Percentiles rank a stretch among this genome's conserved stretches.
These are phyloP conservation scores for Crithidia thermophila DNA, from an alignment of 208 protist species.

Conservation along the genomic window DNA sequence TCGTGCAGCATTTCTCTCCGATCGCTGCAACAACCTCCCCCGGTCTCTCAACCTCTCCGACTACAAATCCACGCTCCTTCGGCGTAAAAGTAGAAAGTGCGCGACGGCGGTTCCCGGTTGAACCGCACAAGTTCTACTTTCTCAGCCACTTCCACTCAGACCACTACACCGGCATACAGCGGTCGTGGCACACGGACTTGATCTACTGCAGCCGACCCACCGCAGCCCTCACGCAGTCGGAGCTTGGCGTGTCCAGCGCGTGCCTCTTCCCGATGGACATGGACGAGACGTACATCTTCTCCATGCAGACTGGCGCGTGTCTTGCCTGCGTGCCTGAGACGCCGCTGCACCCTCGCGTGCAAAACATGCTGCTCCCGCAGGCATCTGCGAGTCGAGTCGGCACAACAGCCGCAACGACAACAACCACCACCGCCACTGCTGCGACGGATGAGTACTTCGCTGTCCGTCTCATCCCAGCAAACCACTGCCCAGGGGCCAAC, in stretches of 20 bases:
- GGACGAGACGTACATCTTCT: slow-evolving; percentile 56
- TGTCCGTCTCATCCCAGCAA: slow-evolving; percentile 75
- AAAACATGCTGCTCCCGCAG: slow-evolving; percentile 14
- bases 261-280: slow-evolving; percentile 57
- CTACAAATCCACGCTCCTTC: too few relatives aligned
- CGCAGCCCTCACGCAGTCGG: slow-evolving; percentile 46
- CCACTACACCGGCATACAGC: slow-evolving; percentile 80
- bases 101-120: background rate
- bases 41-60: too few relatives aligned
- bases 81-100: background rate
- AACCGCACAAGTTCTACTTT: slow-evolving; percentile 59
- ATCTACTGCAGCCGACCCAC: slow-evolving; percentile 81
- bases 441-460: slow-evolving; percentile 24
- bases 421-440: too few relatives aligned
- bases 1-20: slow-evolving; percentile 15
- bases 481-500: slow-evolving; percentile 92
- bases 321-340: slow-evolving; percentile 18
- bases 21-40: background rate
- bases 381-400: too few relatives aligned
- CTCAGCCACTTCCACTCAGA: slow-evolving; percentile 94
- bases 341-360: slow-evolving; percentile 16
- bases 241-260: slow-evolving; percentile 45
- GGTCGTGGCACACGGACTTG: slow-evolving; percentile 43
- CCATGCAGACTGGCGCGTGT: slow-evolving; percentile 33
- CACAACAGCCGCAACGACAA: too few relatives aligned